phyloP scores from a whole-genome alignment of 2,329 filamentous ascomycete species.

The Ophiostoma perfectum region DNA sequence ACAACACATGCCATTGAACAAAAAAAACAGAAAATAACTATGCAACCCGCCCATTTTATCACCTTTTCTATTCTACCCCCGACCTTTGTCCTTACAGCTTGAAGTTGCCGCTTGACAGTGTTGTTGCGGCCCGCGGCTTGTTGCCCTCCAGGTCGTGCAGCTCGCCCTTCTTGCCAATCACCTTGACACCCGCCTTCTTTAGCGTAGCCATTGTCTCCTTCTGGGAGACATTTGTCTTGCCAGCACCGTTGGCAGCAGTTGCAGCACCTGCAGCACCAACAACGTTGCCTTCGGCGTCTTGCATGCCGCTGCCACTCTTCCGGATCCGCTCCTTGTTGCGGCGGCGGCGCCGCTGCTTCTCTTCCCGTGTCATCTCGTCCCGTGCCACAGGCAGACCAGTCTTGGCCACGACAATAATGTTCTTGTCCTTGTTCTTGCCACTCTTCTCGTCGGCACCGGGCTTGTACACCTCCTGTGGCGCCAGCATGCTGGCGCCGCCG shows the following conservation, averaged over 20 bases:
- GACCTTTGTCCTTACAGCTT: constrained; percentile 47
- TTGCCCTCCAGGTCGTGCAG: constrained; percentile 78
- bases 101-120: constrained; percentile 52
- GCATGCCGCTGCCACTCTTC: constrained; percentile 53
- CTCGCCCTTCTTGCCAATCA: constrained; percentile 86
- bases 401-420: constrained; percentile 63
- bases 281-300: constrained; percentile 27
- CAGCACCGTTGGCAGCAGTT: constrained; percentile 42
- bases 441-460: constrained; percentile 66
- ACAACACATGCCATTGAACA: constrained; percentile 7
- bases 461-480: constrained; percentile 90
- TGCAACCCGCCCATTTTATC: background rate
- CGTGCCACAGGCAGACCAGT: constrained; percentile 70
- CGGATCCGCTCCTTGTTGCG: constrained; percentile 80
- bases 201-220: constrained; percentile 42
- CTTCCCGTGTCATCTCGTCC: constrained; percentile 83
- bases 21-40: constrained; percentile 6
- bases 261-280: constrained; percentile 37
- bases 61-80: background rate
- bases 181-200: constrained; percentile 72
- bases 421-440: constrained; percentile 18
- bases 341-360: constrained; percentile 69
- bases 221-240: constrained; percentile 38
- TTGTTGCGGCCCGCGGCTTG: constrained; percentile 54
- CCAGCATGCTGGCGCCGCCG: constrained; percentile 67